A percentile compares a stretch with the other conserved stretches of the same genome.
Conservation (phyloP, 805 yeast genomes). For the Lachancea nothofagi region DNA sequence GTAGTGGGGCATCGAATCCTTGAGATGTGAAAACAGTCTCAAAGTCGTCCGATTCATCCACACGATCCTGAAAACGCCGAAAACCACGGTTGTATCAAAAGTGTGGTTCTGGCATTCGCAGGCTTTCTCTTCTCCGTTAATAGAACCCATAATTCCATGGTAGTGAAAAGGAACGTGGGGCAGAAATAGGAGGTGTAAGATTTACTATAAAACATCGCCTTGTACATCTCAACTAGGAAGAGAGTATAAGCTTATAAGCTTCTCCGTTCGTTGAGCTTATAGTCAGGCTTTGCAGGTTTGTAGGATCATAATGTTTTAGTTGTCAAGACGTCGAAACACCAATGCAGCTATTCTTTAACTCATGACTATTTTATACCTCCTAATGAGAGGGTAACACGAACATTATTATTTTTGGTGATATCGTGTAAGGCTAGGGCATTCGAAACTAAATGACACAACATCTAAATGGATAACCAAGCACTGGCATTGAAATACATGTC, state of each 20-base stretch:
- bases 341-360: background rate
- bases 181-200: constrained; percentile 55
- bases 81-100: constrained; percentile 46
- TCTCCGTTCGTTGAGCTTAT: background rate
- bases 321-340: no score
- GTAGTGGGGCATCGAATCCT: constrained; percentile 6
- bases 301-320: no score
- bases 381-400: background rate
- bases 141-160: constrained; percentile 55
- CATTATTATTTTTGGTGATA: no score
- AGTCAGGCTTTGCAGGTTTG: background rate
- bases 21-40: background rate
- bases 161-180: constrained; percentile 44
- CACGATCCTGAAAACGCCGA: constrained; percentile 45
- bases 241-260: constrained; percentile 1
- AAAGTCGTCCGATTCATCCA: constrained; percentile 23
- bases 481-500: background rate
- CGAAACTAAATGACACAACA: background rate
- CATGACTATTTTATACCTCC: background rate
- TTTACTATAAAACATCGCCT: background rate
- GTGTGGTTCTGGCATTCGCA: constrained; percentile 30
- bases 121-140: constrained; percentile 59
- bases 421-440: background rate
- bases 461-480: no score
- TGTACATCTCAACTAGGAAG: background rate